These are phyloP conservation scores for Ceratocystis harringtonii DNA, from an alignment of 2,329 filamentous ascomycete genomes.

Conservation along the genomic window DNA sequence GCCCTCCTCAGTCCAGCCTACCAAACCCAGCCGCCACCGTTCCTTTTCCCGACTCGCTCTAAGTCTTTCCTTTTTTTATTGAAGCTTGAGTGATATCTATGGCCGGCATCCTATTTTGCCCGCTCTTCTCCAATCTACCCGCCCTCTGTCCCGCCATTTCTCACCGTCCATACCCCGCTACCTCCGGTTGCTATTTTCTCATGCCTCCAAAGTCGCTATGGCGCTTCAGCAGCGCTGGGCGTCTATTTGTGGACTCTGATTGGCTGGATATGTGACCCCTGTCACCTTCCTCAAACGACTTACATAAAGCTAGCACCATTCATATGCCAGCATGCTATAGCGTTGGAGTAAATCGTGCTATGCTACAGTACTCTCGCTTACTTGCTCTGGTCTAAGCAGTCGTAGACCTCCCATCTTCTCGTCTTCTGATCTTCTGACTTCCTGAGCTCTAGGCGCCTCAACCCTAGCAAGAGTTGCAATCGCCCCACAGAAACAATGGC, in stretches of 20 bases:
- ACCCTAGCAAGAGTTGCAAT: too few relatives aligned
- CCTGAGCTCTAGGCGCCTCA: too few relatives aligned
- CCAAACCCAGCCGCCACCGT: not conserved
- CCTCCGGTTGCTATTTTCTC: not conserved
- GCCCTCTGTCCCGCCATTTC: not conserved
- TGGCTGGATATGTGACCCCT: not conserved
- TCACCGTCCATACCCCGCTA: not conserved
- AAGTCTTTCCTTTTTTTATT: not conserved
- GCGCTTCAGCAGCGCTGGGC: constrained; percentile 18
- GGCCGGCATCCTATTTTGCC: constrained; percentile 8
- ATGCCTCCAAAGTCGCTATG: not conserved
- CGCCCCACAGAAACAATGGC: too few relatives aligned
- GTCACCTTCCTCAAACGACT: not conserved
- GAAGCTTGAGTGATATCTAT: too few relatives aligned
- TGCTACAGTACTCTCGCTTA: too few relatives aligned
- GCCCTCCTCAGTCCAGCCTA: not conserved
- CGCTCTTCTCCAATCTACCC: not conserved
- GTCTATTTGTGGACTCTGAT: constrained; percentile 24
- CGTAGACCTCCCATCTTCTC: too few relatives aligned
- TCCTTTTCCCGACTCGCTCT: not conserved
- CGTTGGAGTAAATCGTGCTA: too few relatives aligned
- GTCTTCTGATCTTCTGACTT: too few relatives aligned
- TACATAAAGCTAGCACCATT: constrained; percentile 4
- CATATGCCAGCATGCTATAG: not conserved
- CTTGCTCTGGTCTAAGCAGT: too few relatives aligned